Base-by-base conservation (phyloP, 2,329 filamentous ascomycete genomes). In the Fusarium temperatum region DNA sequence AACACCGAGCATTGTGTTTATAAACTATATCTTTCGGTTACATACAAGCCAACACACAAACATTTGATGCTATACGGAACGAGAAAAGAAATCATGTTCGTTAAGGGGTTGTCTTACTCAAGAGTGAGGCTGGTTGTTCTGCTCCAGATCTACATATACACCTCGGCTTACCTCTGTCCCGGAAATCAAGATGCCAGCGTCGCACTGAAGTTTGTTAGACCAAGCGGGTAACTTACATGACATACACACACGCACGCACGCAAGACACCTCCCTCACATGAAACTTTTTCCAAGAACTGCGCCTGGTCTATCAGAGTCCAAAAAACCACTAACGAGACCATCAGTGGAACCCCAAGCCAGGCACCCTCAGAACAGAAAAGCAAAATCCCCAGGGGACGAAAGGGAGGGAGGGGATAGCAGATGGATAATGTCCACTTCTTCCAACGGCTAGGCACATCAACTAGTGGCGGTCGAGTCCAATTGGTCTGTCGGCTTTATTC, bases 341-440 rank as follows among this genome's bases (percentile, higher is more conserved):
- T 63, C 61, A 64, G 68, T 75, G 68, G 72, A 60, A 66, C 72
- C 72, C 64, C 47, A 68, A 75, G 45, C 62, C 72, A 75, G 72
- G 72, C 68, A 75, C 72, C 72, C 45, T 74, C n/a, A 70, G 41
- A 36, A 30, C 41, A 58, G 41, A 44, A 63, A 67, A 70, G 68
- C 50, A 61, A 75, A 66, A 66, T 62, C 56, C 64, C 44, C 70
- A 73, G 70, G 69, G 59, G 66, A 62, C 54, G 71, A 58, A 57
- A 68, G 48, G 44, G 53, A 71, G 48, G 39, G 67, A 72, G 38
- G 42, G 42, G 48, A 64, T 56, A 35, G 53, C 55, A 32, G 53
- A 62, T 62, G 63, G 63, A 48, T 48, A 60, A 61, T 69, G 63
- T 42, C 72, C 67, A 74, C 71, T 74, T 63, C 38, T 56, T 42